Percentiles rank a stretch among this genome's conserved stretches.
phyloP scores from a whole-genome alignment of 2,329 filamentous ascomycete genomes.

The Cercospora zeae-maydis region DNA sequence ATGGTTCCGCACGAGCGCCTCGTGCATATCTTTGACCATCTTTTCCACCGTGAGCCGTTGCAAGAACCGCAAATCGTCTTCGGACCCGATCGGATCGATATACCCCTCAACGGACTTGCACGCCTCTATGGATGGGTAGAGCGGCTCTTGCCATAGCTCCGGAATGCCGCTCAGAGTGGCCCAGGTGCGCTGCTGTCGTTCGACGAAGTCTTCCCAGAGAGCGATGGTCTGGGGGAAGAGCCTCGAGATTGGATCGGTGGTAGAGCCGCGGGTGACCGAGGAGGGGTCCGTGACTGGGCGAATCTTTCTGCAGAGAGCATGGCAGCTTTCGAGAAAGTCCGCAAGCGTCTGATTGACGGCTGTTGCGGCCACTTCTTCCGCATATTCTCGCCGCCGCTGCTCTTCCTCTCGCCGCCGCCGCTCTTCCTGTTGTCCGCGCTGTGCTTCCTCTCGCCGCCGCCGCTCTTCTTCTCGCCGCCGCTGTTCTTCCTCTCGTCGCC shows the following conservation, averaged over 20 bases:
- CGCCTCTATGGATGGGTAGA: neutral
- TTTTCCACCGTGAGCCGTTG: neutral
- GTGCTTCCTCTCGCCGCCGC: too few relatives aligned
- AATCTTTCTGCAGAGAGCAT: neutral
- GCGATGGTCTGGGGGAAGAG: neutral
- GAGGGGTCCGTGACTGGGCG: neutral
- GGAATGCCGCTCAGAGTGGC: neutral
- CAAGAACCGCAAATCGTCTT: neutral
- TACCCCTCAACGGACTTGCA: neutral
- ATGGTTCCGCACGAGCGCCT: neutral
- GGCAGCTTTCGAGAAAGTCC: neutral
- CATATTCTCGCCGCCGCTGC: neutral
- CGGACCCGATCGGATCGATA: neutral
- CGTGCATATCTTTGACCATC: neutral
- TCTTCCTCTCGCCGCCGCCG: neutral
- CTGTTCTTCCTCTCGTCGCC: neutral
- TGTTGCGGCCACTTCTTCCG: neutral
- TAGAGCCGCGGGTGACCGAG: neutral
- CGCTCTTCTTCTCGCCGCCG: neutral
- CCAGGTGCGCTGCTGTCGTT: neutral
- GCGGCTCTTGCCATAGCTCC: neutral
- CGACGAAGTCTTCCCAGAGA: neutral
- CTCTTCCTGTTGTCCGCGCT: too few relatives aligned
- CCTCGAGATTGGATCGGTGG: neutral
- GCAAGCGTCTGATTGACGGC: neutral